A percentile compares a stretch with the other conserved stretches of the same genome.
These are phyloP conservation scores for Pleurotus giganteus DNA, from an alignment of 768 basidiomycete genomes.

Conservation along the genomic window DNA sequence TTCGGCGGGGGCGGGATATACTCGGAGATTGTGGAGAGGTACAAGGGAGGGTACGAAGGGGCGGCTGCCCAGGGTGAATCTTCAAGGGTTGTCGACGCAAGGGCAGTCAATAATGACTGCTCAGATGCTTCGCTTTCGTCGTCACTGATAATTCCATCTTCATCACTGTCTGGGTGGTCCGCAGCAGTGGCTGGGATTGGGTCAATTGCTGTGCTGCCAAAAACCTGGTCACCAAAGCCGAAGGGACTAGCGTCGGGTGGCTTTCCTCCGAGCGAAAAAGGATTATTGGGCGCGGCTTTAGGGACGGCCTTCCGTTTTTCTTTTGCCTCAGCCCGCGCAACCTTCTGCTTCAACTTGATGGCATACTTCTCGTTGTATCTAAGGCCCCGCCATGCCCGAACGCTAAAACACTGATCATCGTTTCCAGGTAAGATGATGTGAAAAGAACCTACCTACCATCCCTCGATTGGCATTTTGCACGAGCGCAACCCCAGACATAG, in stretches of 20 bases:
- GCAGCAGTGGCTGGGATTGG: slow-evolving; percentile 13
- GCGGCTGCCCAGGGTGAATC: slow-evolving; percentile 68
- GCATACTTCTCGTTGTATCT: slow-evolving; percentile 76
- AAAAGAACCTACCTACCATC: slow-evolving; percentile 64
- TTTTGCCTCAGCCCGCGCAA: slow-evolving; percentile 35
- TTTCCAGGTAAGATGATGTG: neutral
- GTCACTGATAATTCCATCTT: slow-evolving; percentile 31
- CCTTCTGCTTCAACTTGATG: slow-evolving; percentile 61
- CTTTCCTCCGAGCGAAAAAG: slow-evolving; percentile 58
- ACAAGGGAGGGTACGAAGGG: slow-evolving; percentile 65
- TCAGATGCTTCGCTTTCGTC: slow-evolving; percentile 32
- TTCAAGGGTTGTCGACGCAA: slow-evolving; percentile 50
- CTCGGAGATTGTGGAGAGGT: slow-evolving; percentile 74
- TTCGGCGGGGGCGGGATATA: slow-evolving; percentile 63
- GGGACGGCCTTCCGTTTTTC: slow-evolving; percentile 34
- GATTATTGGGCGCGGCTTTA: slow-evolving; percentile 47
- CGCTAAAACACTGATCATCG: slow-evolving; percentile 37
- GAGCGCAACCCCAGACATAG: slow-evolving; percentile 83
- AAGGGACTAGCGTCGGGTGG: slow-evolving; percentile 33
- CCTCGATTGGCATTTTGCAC: slow-evolving; percentile 68
- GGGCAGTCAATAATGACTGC: slow-evolving; percentile 49
- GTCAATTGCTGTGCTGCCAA: slow-evolving; percentile 36
- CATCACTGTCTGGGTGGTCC: slow-evolving; percentile 22
- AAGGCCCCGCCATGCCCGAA: slow-evolving; percentile 80
- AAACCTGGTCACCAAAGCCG: slow-evolving; percentile 67